A percentile compares a stretch with the other conserved stretches of the same genome.
phyloP scores from a whole-genome alignment of 2,329 filamentous ascomycete genomes.

The Colletotrichum sp. region DNA sequence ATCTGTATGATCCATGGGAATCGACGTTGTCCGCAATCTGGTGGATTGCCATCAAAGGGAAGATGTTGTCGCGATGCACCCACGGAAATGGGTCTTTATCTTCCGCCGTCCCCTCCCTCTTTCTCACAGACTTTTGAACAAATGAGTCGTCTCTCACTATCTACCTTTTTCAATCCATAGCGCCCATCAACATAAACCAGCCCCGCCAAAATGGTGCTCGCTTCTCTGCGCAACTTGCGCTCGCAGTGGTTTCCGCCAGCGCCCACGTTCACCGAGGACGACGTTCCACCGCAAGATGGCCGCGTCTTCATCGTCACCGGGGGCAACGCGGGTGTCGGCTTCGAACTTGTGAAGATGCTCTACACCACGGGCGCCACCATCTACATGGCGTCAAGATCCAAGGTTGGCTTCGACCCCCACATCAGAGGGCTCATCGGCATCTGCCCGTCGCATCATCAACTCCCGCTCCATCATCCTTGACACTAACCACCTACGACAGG shows the following conservation, averaged over 20 bases:
- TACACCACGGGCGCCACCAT: neutral
- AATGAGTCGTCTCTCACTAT: neutral
- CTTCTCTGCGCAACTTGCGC: neutral
- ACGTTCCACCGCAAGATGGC: neutral
- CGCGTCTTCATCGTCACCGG: neutral
- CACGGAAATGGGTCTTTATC: rapidly evolving
- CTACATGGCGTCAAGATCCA: neutral
- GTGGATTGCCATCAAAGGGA: neutral
- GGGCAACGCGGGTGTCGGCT: neutral
- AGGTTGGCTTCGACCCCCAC: neutral
- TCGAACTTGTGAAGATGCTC: neutral
- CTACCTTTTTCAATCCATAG: neutral
- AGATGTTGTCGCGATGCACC: neutral
- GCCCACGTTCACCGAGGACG: neutral
- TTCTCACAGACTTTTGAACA: rapidly evolving
- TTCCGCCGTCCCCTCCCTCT: neutral
- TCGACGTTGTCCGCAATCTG: neutral
- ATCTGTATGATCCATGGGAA: neutral
- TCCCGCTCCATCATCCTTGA: neutral
- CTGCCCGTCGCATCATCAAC: rapidly evolving
- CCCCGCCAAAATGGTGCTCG: neutral
- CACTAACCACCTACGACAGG: neutral
- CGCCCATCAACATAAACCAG: neutral
- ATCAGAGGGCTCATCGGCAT: neutral
- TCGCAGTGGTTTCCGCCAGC: neutral